Evolutionary conservation across 495 filamentous ascomycete genomes (phyloP).

Genomic region (Penicillium crystallinum): DNA sequence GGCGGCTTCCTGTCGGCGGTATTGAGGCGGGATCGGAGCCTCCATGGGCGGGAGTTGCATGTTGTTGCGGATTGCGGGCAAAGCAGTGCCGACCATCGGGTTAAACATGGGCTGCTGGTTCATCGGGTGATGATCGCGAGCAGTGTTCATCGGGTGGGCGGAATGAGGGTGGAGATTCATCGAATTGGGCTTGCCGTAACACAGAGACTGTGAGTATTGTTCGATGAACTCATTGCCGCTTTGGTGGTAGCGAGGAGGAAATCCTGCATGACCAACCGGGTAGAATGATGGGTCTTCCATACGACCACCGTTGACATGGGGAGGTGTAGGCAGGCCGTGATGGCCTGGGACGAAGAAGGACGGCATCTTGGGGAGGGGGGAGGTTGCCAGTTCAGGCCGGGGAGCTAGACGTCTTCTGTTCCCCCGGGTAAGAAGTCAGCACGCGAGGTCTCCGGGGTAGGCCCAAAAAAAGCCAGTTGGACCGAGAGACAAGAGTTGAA

Average conservation of each 20-base stretch:
- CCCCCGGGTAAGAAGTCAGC: conserved; percentile 14
- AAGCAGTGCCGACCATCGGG: conserved; percentile 25
- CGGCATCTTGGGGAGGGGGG: conserved; percentile 33
- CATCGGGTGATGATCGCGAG: conserved; percentile 30
- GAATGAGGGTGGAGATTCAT: conserved; percentile 35
- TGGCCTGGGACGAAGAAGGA: conserved; percentile 44
- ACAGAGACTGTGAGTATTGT: conserved; percentile 44
- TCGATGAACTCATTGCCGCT: conserved; percentile 48
- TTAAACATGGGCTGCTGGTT: conserved; percentile 39
- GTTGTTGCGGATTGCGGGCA: conserved; percentile 42
- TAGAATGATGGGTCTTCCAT: conserved; percentile 44
- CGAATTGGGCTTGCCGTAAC: conserved; percentile 38
- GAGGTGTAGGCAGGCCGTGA: conserved; percentile 41
- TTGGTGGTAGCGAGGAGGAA: conserved; percentile 44
- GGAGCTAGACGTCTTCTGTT: conserved; percentile 31
- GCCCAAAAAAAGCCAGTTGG: conserved; percentile 2
- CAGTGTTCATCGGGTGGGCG: conserved; percentile 26
- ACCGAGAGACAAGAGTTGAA: conserved; percentile 9
- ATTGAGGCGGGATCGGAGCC: conserved; percentile 37
- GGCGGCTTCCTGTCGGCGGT: conserved; percentile 38
- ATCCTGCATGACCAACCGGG: conserved; percentile 36
- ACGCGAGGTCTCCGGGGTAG: conserved; percentile 3
- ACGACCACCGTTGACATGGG: conserved; percentile 38
- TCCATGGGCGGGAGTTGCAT: conserved; percentile 44
- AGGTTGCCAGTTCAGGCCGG: conserved; percentile 35